Conservation (phyloP, 139 green algal genomes). For the Haematococcus sp. region DNA sequence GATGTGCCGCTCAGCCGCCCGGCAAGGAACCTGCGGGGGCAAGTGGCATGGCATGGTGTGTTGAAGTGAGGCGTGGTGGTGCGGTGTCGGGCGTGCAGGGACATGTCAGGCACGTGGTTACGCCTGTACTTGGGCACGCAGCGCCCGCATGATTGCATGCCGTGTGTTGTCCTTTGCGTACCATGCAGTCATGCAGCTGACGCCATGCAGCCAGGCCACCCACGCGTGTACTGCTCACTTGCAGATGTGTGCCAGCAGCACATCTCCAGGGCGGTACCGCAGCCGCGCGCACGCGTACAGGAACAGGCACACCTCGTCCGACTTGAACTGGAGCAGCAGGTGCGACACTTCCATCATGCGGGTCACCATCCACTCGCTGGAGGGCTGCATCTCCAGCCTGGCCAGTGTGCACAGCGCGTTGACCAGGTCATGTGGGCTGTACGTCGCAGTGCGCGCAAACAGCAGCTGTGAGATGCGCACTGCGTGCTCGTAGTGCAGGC, state of each 20-base stretch:
- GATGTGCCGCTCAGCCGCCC: not conserved
- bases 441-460: not conserved
- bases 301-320: not conserved
- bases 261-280: conserved; percentile 1
- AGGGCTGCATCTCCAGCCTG: not conserved
- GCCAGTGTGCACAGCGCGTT: conserved; percentile 5
- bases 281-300: not conserved
- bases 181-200: too few relatives aligned
- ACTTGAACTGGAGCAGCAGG: not conserved
- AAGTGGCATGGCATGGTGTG: not conserved
- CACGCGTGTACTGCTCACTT: not conserved
- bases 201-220: not conserved
- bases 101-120: too few relatives aligned
- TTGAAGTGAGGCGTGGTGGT: too few relatives aligned
- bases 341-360: not conserved
- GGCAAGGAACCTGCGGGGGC: not conserved
- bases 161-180: too few relatives aligned
- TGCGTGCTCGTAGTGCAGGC: not conserved
- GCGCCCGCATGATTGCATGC: too few relatives aligned
- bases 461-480: not conserved
- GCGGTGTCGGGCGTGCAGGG: too few relatives aligned
- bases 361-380: not conserved
- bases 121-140: too few relatives aligned
- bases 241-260: not conserved
- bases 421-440: not conserved